Base-by-base conservation (phyloP, 1,284 basidiomycete species). In the Ceraceosorus bombacis region DNA sequence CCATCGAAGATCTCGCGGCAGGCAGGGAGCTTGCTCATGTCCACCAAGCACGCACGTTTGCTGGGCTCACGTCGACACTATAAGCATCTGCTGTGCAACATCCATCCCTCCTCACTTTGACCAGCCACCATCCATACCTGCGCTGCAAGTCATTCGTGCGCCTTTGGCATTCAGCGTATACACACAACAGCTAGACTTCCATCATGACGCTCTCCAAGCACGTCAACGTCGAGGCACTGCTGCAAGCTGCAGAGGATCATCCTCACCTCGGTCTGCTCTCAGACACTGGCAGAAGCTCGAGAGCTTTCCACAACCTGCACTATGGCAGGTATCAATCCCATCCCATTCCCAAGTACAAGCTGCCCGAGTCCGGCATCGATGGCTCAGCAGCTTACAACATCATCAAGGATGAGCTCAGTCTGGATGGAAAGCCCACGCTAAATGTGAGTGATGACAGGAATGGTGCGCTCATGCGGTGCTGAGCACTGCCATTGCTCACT, bases 371-470 rank as follows among this genome's bases (percentile, higher is more conserved):
- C 10, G 80, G 81, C 36, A 72, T 79, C 40, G 71, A 78, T 55
- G 77, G 74, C 40, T 72, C 78, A 15, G 79, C 77, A n/a, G 72
- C 78, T 7, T 79, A 78, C 66, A 63, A 76, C 62, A 61, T 66
- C 87, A 89, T 95, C 60, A 88, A 88, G 72, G 88, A 91, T 69
- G 76, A 77, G 57, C 64, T 75, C 17, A 54, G 37, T 13, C 83
- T 92, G 41, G 90, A 93, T 77, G 89, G 89, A 6, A 86, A 83
- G 39, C 86, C 85, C 1, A 80, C 84, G 41, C 80, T 90, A 65
- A 96, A 95, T 79, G 43, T 46, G 43, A 46, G 43, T 46, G 2
- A 15, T 27, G 27, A 27, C 27, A 27, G 27, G 27, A 27, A 27
- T 27, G 27, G 27, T 27, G 27, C 27, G 27, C 1, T 3, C 27